Conservation (phyloP, 148 eudicot species). For the Cornus florida region DNA sequence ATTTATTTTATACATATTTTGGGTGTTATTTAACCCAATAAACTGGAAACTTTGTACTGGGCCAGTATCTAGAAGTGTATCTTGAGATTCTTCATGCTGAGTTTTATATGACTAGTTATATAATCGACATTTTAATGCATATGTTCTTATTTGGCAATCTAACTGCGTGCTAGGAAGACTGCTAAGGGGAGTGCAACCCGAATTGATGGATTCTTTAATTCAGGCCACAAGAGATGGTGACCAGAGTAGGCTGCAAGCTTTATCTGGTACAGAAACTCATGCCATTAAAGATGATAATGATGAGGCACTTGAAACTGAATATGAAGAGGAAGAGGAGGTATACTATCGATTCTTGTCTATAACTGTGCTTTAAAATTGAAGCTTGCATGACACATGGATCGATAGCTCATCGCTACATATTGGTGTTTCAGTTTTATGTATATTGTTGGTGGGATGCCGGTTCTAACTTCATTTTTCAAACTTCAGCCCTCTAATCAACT, state of each 20-base stretch:
- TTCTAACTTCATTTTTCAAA: neutral
- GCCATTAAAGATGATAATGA: conserved; percentile 27
- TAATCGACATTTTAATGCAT: neutral
- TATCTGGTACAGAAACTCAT: conserved; percentile 36
- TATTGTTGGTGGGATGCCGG: neutral
- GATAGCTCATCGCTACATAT: neutral
- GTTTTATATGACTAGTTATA: neutral
- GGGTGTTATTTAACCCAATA: neutral
- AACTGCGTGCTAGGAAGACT: conserved; percentile 59
- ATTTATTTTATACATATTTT: neutral
- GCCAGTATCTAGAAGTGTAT: neutral
- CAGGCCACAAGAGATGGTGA: conserved; percentile 91
- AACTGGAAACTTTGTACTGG: neutral
- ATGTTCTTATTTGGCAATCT: neutral
- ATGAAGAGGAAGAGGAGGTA: conserved; percentile 58
- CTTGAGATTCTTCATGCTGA: neutral
- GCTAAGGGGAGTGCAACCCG: conserved; percentile 67
- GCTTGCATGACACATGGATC: neutral
- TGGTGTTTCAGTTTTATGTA: neutral
- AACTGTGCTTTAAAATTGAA: neutral
- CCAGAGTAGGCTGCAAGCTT: conserved; percentile 45
- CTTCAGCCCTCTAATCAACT: neutral
- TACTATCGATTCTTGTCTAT: neutral
- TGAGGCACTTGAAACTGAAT: conserved; percentile 33
- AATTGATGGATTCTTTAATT: conserved; percentile 72